Conservation (phyloP, 2,329 filamentous ascomycete species). For the Tolypocladium album region DNA sequence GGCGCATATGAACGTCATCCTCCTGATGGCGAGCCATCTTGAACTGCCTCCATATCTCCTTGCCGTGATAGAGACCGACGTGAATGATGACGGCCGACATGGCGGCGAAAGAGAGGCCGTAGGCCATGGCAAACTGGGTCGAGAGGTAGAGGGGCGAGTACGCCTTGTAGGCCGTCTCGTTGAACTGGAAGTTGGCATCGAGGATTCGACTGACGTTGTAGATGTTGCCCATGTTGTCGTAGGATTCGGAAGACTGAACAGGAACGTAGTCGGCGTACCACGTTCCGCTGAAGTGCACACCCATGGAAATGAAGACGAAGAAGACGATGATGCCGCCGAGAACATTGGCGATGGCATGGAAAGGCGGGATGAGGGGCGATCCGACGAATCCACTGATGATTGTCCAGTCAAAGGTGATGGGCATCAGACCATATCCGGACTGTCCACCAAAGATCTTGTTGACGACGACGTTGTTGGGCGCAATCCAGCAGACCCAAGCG, state of each 20-base stretch:
- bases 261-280: conserved; percentile 52
- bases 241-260: conserved; percentile 48
- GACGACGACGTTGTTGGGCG: conserved; percentile 47
- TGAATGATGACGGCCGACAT: conserved; percentile 50
- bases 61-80: conserved; percentile 43
- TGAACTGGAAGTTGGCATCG: conserved; percentile 42
- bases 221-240: conserved; percentile 49
- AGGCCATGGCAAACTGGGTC: conserved; percentile 47
- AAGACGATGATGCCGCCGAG: conserved; percentile 42
- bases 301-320: conserved; percentile 45
- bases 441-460: conserved; percentile 53
- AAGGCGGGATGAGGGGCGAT: conserved; percentile 41
- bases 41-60: conserved; percentile 43
- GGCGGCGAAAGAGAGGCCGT: conserved; percentile 58
- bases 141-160: conserved; percentile 58
- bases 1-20: conserved; percentile 47
- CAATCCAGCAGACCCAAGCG: conserved; percentile 50
- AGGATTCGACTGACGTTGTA: conserved; percentile 55
- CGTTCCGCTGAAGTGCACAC: conserved; percentile 44
- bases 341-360: conserved; percentile 45
- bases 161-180: conserved; percentile 47
- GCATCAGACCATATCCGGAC: conserved; percentile 47
- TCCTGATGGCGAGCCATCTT: conserved; percentile 44
- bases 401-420: conserved; percentile 47
- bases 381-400: conserved; percentile 36